These are phyloP conservation scores for Tanacetum coccineum DNA, from an alignment of 129 eudicot genomes.

Conservation along the genomic window DNA sequence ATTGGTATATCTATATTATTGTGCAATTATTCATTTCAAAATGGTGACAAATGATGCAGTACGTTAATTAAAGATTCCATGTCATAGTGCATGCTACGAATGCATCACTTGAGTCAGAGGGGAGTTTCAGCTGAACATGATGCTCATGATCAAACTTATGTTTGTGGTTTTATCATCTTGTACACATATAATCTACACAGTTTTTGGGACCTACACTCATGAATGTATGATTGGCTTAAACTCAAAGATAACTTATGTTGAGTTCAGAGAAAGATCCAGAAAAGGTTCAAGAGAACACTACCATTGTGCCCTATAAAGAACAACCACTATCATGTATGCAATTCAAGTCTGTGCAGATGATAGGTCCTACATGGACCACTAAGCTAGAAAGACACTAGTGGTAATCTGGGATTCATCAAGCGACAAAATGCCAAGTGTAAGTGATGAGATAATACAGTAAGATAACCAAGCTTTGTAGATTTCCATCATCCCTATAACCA, in stretches of 20 bases:
- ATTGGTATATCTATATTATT: conserved; percentile 12
- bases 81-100: conserved; percentile 26
- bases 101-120: conserved; percentile 29
- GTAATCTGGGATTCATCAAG: conserved; percentile 13
- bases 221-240: conserved; percentile 27
- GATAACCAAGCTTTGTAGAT: neutral
- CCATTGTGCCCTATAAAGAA: conserved; percentile 21
- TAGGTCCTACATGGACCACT: conserved; percentile 20
- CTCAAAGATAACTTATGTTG: conserved; percentile 28
- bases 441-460: neutral
- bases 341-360: conserved; percentile 17
- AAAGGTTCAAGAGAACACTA: conserved; percentile 17
- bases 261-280: conserved; percentile 19
- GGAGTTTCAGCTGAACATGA: conserved; percentile 6
- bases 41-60: neutral
- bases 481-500: conserved; percentile 4
- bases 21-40: neutral
- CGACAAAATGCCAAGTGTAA: neutral
- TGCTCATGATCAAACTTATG: neutral
- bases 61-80: neutral
- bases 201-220: conserved; percentile 16
- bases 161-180: conserved; percentile 22
- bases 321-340: conserved; percentile 17
- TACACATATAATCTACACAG: conserved; percentile 16
- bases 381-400: conserved; percentile 7